Conservation (phyloP, 345 rosid genomes). For the Microcos paniculata region DNA sequence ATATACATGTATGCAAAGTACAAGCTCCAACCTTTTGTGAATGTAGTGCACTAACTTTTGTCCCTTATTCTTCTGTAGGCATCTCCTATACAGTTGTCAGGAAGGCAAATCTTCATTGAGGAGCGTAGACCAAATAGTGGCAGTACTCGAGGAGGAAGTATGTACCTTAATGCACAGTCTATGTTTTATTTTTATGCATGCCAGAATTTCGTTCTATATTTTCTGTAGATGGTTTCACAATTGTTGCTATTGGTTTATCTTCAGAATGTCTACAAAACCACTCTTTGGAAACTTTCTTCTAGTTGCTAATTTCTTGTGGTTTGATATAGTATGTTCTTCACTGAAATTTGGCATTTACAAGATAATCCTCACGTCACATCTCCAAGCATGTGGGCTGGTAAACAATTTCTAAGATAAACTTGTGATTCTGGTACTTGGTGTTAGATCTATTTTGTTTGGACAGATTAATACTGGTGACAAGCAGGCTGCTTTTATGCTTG, state of each 20-base stretch:
- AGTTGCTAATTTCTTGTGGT: background rate
- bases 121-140: constrained; percentile 91
- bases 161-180: constrained; percentile 15
- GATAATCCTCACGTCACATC: background rate
- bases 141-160: constrained; percentile 86
- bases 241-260: background rate
- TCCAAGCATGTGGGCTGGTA: background rate
- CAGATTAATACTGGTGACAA: background rate
- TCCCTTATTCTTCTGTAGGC: constrained; percentile 40
- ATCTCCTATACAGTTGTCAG: constrained; percentile 87
- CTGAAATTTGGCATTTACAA: background rate
- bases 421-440: background rate
- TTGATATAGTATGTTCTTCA: background rate
- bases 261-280: background rate
- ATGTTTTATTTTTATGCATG: background rate
- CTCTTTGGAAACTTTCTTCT: background rate
- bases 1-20: background rate
- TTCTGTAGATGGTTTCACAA: background rate
- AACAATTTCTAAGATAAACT: background rate
- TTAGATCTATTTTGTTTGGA: background rate
- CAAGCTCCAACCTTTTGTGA: background rate
- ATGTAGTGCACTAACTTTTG: background rate
- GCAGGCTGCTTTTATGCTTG: background rate
- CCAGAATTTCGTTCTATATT: background rate
- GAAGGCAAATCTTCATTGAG: constrained; percentile 85